A percentile compares a stretch with the other conserved stretches of the same genome.
These are phyloP conservation scores for Mortierella polycephala DNA, from an alignment of 371 early-diverging fungal species.

Conservation along the genomic window DNA sequence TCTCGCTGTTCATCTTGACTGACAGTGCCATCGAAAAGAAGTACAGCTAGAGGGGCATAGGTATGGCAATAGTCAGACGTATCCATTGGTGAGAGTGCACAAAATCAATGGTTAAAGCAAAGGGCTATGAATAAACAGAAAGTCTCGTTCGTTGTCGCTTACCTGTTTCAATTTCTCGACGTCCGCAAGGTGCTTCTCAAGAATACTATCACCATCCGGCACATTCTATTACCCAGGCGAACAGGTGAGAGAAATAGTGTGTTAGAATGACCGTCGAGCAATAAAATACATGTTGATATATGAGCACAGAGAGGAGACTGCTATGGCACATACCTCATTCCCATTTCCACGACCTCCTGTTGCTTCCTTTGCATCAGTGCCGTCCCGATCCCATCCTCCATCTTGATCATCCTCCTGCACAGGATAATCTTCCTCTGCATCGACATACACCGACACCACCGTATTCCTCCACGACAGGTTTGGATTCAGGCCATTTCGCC, in stretches of 20 bases:
- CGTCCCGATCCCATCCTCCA: background rate
- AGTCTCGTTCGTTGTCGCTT: background rate
- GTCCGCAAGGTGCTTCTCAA: conserved; percentile 19
- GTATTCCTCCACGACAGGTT: conserved; percentile 37
- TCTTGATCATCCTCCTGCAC: background rate
- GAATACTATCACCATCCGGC: conserved; percentile 5
- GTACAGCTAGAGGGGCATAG: conserved; percentile 17
- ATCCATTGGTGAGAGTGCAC: background rate
- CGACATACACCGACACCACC: conserved; percentile 43
- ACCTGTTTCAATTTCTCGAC: conserved; percentile 22
- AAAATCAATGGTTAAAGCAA: background rate
- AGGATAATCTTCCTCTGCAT: conserved; percentile 43
- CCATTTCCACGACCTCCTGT: background rate
- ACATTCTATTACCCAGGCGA: background rate
- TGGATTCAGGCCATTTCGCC: background rate
- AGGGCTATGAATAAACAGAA: background rate
- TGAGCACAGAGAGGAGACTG: no score
- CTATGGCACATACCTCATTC: conserved; percentile 3
- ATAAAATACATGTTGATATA: background rate
- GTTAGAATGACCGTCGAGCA: background rate
- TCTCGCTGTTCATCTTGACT: conserved; percentile 53
- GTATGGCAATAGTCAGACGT: background rate
- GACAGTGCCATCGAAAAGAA: conserved; percentile 53
- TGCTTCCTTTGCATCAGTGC: background rate
- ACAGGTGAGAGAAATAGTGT: background rate